These are phyloP conservation scores for Colletotrichum sp. DNA, from an alignment of 2,329 filamentous ascomycete species.

Conservation along the genomic window DNA sequence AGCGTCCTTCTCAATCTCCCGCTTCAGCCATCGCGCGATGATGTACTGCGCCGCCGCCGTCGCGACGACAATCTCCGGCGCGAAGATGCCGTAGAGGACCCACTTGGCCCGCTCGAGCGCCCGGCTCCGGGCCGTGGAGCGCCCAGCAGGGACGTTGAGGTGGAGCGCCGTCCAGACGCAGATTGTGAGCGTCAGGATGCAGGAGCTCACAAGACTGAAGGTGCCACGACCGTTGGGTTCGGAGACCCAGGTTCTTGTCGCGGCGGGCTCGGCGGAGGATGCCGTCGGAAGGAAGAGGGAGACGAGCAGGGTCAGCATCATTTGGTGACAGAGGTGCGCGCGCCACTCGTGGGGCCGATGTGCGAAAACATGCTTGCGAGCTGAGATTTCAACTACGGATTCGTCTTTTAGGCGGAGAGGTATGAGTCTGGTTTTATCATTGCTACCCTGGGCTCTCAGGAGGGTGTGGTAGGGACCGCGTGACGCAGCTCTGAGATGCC, in stretches of 20 bases:
- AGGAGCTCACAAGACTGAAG: slow-evolving; percentile 31
- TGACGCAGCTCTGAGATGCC: not conserved
- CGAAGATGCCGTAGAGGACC: slow-evolving; percentile 32
- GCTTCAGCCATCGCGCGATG: slow-evolving; percentile 15
- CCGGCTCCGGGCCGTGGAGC: slow-evolving; percentile 1
- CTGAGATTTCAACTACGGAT: not conserved
- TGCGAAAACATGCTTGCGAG: not conserved
- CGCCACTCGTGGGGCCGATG: not conserved
- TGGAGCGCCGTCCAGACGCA: slow-evolving; percentile 39
- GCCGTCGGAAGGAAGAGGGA: not conserved
- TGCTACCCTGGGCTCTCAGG: not conserved
- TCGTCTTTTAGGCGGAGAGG: not conserved
- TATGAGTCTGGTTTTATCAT: not conserved
- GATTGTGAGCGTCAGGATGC: slow-evolving; percentile 33
- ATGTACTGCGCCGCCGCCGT: slow-evolving; percentile 30
- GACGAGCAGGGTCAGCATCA: not conserved
- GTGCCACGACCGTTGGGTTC: slow-evolving; percentile 33
- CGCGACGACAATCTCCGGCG: slow-evolving; percentile 34
- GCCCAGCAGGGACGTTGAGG: slow-evolving; percentile 32
- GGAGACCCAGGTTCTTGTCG: not conserved
- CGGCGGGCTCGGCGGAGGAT: not conserved
- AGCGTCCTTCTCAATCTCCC: slow-evolving; percentile 8
- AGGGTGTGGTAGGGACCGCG: not conserved
- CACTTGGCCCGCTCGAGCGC: slow-evolving; percentile 25
- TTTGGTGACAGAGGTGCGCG: not conserved